Evolutionary conservation across 2,329 filamentous ascomycete genomes (phyloP), one percentile per base, ranked within the genome.

Genomic region (Aureobasidium zeae): DNA sequence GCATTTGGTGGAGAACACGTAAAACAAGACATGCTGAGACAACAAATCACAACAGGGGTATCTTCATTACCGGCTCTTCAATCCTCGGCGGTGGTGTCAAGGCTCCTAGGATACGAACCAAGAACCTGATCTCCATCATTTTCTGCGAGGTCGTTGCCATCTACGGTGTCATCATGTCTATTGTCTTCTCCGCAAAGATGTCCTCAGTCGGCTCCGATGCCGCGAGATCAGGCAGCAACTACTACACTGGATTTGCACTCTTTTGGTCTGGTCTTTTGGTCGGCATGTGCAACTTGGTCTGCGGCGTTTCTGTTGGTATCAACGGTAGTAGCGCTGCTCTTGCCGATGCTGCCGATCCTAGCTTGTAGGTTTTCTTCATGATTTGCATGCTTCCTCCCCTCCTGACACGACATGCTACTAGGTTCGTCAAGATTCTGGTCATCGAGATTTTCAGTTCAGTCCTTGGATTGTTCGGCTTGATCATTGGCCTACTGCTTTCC

Each of bases 121-220:
- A 98, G 80, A 98, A 98, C 73, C 69, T 98, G 60, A 96, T 98
- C 64, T 96, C 89, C 58, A 98, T 98, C 67, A 96, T 98, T 69
- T 98, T 98, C 71, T 98, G 91, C 72, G 91, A 98, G 70, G 91
- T 98, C 60, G 91, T 98, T 59, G 91, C 91, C 66, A 98, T 98
- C 66, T 98, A 98, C 74, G 93, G 93, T 57, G 89, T 98, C 67
- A 98, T 98, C 69, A 98, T 98, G 87, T 83, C 88, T 57, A 98
- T 98, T 63, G 84, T 98, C 58, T 96, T 96, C 71, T 93, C 88
- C 32, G 76, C 88, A 49, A 94, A 95, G 67, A 69, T 98, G 55
- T 74, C 76, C 55, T 64, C 73, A 45, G 74, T 91, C 21, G 60
- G 71, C 31, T 73, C 74, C 45, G 76, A 81, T 28, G 72, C 74